A percentile compares a stretch with the other conserved stretches of the same genome.
phyloP scores from a whole-genome alignment of 2,329 filamentous ascomycete species.

The Ophiostoma tasmaniense region DNA sequence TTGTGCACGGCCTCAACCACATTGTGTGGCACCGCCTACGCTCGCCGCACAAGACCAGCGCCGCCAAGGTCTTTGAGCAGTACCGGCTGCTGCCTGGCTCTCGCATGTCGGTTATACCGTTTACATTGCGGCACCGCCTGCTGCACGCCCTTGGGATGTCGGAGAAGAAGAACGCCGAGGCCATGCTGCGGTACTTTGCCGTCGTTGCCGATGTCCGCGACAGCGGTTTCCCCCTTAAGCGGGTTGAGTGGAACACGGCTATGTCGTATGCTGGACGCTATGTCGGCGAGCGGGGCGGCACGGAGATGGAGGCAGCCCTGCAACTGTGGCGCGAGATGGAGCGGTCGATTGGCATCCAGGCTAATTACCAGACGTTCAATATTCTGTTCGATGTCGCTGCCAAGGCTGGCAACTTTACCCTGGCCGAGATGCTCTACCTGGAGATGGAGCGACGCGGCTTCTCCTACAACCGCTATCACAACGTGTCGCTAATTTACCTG shows the following conservation, averaged over 20 bases:
- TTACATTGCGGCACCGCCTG: conserved; percentile 49
- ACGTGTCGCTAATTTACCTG: conserved; percentile 75
- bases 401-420: conserved; percentile 71
- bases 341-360: conserved; percentile 52
- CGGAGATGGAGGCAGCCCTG: conserved; percentile 60
- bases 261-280: conserved; percentile 71
- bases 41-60: conserved; percentile 35
- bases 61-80: conserved; percentile 38
- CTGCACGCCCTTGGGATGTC: conserved; percentile 61
- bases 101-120: conserved; percentile 42
- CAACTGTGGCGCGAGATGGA: conserved; percentile 89
- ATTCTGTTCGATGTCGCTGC: conserved; percentile 83
- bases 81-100: conserved; percentile 45
- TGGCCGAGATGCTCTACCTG: conserved; percentile 75
- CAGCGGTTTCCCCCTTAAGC: conserved; percentile 59
- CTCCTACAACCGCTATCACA: conserved; percentile 66
- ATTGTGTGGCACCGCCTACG: conserved; percentile 35
- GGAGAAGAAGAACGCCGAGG: conserved; percentile 44
- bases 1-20: conserved; percentile 33
- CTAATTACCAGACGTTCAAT: conserved; percentile 79
- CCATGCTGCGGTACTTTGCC: conserved; percentile 75
- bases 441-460: conserved; percentile 69
- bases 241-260: conserved; percentile 73
- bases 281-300: conserved; percentile 47
- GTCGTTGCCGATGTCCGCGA: conserved; percentile 75